These are phyloP conservation scores for Coccomyxa subellipsoidea DNA, from an alignment of 163 green algal species.

Conservation along the genomic window DNA sequence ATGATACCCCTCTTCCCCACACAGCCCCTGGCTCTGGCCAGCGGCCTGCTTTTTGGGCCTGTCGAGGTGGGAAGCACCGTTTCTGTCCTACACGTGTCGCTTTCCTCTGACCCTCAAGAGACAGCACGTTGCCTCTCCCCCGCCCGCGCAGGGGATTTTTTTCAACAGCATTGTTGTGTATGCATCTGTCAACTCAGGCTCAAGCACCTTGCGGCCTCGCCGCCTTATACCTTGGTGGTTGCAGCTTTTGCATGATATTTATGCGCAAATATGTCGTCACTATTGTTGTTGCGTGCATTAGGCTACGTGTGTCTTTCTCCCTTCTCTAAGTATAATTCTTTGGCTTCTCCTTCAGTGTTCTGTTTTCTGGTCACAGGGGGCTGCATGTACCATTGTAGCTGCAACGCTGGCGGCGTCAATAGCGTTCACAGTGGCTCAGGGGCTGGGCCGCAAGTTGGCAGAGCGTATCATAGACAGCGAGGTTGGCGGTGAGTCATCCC, in stretches of 20 bases:
- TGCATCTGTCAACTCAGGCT: not conserved
- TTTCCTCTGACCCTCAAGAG: not conserved
- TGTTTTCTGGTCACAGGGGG: not conserved
- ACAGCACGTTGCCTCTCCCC: too few species aligned
- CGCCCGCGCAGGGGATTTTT: too few species aligned
- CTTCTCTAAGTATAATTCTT: too few species aligned
- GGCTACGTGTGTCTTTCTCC: too few species aligned
- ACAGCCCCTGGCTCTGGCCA: conserved; percentile 43
- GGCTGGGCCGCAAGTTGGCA: not conserved
- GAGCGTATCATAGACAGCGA: not conserved
- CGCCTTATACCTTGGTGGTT: too few species aligned
- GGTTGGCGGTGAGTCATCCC: not conserved
- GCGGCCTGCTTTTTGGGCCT: conserved; percentile 51
- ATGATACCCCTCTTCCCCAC: conserved; percentile 54
- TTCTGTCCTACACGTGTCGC: not conserved
- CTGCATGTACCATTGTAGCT: not conserved
- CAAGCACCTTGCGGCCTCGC: too few species aligned
- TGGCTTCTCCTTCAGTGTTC: not conserved
- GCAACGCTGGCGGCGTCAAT: not conserved
- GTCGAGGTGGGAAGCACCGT: conserved; percentile 4
- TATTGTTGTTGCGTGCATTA: too few species aligned
- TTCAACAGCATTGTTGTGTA: too few species aligned
- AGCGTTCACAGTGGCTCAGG: not conserved
- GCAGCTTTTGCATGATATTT: too few species aligned
- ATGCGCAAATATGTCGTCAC: too few species aligned